Conservation (phyloP, 106 monocot genomes). For the Dioscorea dumetorum region DNA sequence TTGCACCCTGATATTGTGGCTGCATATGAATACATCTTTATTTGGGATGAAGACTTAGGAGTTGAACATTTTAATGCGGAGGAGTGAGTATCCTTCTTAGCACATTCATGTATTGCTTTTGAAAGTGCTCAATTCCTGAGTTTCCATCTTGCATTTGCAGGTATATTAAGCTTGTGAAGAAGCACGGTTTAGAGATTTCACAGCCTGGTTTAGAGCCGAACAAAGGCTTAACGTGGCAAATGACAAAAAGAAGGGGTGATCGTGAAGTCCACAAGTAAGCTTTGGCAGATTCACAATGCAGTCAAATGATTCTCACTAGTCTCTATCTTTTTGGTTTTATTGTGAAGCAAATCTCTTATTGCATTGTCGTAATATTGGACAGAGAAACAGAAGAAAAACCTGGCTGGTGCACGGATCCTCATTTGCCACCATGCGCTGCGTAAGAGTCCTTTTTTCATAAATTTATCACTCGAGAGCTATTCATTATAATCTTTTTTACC, state of each 20-base stretch:
- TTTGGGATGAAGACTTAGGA: slow-evolving; percentile 18
- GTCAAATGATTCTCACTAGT: too few relatives aligned
- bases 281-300: too few relatives aligned
- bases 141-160: neutral
- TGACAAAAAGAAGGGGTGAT: slow-evolving; percentile 19
- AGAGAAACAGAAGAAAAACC: slow-evolving; percentile 18
- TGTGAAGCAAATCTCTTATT: too few relatives aligned
- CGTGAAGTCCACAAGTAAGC: slow-evolving; percentile 19
- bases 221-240: slow-evolving; percentile 16
- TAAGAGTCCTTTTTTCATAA: neutral
- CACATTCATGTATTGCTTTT: too few relatives aligned
- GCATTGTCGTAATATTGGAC: neutral
- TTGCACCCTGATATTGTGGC: slow-evolving; percentile 19
- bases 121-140: too few relatives aligned
- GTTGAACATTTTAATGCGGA: slow-evolving; percentile 19
- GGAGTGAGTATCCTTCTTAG: slow-evolving; percentile 3
- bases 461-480: too few relatives aligned
- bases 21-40: slow-evolving; percentile 16
- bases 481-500: too few relatives aligned
- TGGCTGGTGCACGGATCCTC: slow-evolving; percentile 14
- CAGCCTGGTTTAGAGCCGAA: slow-evolving; percentile 17
- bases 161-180: slow-evolving; percentile 14
- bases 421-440: slow-evolving; percentile 17
- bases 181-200: slow-evolving; percentile 18
- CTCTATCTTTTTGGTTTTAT: too few relatives aligned